Evolutionary conservation across 352 stramenopile genomes (phyloP).

Genomic region (Pythium vanterpoolii): DNA sequence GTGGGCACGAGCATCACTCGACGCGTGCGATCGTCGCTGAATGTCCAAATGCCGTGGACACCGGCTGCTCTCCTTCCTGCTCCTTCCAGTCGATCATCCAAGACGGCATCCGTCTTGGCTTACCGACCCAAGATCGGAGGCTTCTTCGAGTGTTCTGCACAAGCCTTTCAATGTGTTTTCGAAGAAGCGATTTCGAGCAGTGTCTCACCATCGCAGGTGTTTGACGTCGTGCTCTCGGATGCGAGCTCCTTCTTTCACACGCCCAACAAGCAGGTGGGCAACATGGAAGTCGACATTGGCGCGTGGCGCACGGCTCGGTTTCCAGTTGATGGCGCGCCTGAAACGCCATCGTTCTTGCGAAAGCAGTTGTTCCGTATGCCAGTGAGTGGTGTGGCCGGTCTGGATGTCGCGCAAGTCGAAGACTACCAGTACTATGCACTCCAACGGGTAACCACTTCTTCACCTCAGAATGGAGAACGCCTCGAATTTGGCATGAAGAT

Average conservation of each 20-base stretch:
- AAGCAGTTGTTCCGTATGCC: constrained; percentile 63
- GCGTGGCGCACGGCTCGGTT: constrained; percentile 34
- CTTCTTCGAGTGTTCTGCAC: constrained; percentile 49
- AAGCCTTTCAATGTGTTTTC: constrained; percentile 43
- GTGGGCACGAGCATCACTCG: constrained; percentile 23
- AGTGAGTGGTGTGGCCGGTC: constrained; percentile 37
- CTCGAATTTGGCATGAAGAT: constrained; percentile 75
- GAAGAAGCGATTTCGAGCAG: constrained; percentile 39
- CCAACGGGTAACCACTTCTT: background rate
- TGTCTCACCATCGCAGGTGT: constrained; percentile 49
- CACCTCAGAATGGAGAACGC: constrained; percentile 15
- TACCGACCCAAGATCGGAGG: constrained; percentile 18
- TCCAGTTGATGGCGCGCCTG: background rate
- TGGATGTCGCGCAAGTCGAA: constrained; percentile 44
- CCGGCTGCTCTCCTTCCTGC: background rate
- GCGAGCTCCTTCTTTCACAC: constrained; percentile 48
- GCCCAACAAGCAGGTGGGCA: constrained; percentile 34
- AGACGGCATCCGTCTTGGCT: background rate
- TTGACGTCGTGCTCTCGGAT: constrained; percentile 54
- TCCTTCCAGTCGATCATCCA: background rate
- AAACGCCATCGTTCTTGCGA: constrained; percentile 30
- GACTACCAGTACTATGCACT: constrained; percentile 66
- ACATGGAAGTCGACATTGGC: constrained; percentile 62
- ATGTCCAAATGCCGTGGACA: constrained; percentile 47
- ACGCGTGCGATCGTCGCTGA: constrained; percentile 23